Base-by-base conservation (phyloP, 768 basidiomycete genomes). In the Leucocoprinus birnbaumii region DNA sequence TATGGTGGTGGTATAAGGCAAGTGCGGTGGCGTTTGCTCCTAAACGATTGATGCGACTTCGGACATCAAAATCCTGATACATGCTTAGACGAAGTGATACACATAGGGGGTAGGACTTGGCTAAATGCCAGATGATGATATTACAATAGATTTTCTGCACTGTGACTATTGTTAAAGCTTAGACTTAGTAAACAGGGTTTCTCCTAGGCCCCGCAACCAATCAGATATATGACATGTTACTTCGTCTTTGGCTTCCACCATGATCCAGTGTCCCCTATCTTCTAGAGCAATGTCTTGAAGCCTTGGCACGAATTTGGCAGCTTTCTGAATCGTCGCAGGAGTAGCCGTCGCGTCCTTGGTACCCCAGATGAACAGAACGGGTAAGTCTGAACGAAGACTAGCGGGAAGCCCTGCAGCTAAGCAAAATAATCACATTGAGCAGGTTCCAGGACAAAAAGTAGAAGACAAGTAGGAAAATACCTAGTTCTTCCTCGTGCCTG, bases 401-500 rank as follows among this genome's bases (percentile, higher is more conserved):
- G 76, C 61, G 1, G 77, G 72, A 19, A 87, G 68, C 1, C 64
- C 58, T 18, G 73, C 79, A 35, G 71, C 82, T 83, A 53, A 41
- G 38, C 10, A 34, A 57, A n/a, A 38, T 53, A 16, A 9, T 16
- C 51, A 47, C 6, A 11, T 11, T 31, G 11, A 31, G 31, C 31
- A n/a, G n/a, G 42, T 34, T 4, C 22, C n/a, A 14, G 8, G 16
- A 5, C 3, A n/a, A n/a, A n/a, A 4, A 9, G 40, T 19, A 10
- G 26, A 58, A 43, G 14, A 16, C 26, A 27, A 51, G n/a, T 18
- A 21, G 19, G 21, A 53, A n/a, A 61, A 13, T 61, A 79, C 77
- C 73, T 43, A 65, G 55, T 63, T 91, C 87, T 66, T 92, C 90
- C 16, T 89, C 80, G 63, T 79, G 80, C n/a, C 87, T 79, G 56